These are phyloP conservation scores for Blastomyces emzantsi DNA, from an alignment of 2,329 filamentous ascomycete species.

Conservation along the genomic window DNA sequence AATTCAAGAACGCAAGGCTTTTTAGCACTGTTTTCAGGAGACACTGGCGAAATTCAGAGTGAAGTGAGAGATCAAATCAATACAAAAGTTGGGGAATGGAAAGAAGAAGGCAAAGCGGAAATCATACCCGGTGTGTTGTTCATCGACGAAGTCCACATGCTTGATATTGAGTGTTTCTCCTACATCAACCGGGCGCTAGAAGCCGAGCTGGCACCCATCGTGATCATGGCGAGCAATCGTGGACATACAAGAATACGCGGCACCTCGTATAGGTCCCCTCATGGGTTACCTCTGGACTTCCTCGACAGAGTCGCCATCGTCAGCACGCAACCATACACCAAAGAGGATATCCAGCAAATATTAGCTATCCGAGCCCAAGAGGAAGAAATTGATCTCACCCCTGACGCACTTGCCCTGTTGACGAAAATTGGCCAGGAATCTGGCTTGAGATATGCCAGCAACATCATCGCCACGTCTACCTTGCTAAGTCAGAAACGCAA, in stretches of 20 bases:
- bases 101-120: conserved; percentile 97
- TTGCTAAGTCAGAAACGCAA: conserved; percentile 78
- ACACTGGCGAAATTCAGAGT: conserved; percentile 94
- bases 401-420: conserved; percentile 82
- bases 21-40: conserved; percentile 90
- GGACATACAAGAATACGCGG: conserved; percentile 86
- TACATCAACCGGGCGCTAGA: conserved; percentile 97
- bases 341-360: conserved; percentile 86
- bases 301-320: conserved; percentile 94
- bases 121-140: conserved; percentile 96
- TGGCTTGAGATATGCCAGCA: conserved; percentile 90
- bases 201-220: conserved; percentile 87
- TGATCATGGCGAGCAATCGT: conserved; percentile 98
- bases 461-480: conserved; percentile 91
- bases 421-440: conserved; percentile 94
- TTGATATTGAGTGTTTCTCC: conserved; percentile 98
- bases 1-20: conserved; percentile 99
- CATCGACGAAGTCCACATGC: conserved; percentile 99
- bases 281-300: conserved; percentile 91
- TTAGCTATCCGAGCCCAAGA: conserved; percentile 86
- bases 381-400: conserved; percentile 85
- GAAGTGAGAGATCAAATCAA: conserved; percentile 99
- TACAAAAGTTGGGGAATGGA: conserved; percentile 98
- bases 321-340: conserved; percentile 74
- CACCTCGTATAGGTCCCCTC: conserved; percentile 85